Conservation (phyloP, 2,329 filamentous ascomycete species). For the Penicillium sp. region DNA sequence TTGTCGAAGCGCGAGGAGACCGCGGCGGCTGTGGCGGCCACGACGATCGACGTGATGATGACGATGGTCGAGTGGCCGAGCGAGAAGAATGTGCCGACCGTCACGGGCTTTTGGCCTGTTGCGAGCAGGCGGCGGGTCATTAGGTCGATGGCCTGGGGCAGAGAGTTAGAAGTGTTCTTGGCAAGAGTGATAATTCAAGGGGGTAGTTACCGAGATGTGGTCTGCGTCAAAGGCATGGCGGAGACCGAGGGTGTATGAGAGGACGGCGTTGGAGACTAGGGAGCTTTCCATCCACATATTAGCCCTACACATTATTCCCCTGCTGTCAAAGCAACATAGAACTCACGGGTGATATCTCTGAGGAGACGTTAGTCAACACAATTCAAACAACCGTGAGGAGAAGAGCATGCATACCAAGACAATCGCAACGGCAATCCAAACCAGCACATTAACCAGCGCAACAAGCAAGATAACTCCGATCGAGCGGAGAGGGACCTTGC, state of each 20-base stretch:
- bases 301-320: not conserved
- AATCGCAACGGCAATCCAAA: conserved; percentile 64
- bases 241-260: conserved; percentile 86
- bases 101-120: conserved; percentile 81
- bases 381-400: not conserved
- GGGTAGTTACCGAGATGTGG: conserved; percentile 69
- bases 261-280: conserved; percentile 77
- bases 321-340: not conserved
- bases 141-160: conserved; percentile 77
- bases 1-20: conserved; percentile 79
- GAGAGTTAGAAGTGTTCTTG: not conserved
- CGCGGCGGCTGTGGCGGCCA: conserved; percentile 87
- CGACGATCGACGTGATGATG: conserved; percentile 84
- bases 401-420: conserved; percentile 54
- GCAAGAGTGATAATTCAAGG: not conserved
- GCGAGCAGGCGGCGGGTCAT: conserved; percentile 91
- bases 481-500: conserved; percentile 60
- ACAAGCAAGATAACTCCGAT: conserved; percentile 62
- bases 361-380: conserved; percentile 2
- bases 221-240: conserved; percentile 98
- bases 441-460: conserved; percentile 58
- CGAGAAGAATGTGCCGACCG: conserved; percentile 93
- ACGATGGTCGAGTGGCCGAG: conserved; percentile 94
- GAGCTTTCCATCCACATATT: conserved; percentile 40
- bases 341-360: conserved; percentile 46